phyloP scores from a whole-genome alignment of 2,329 filamentous ascomycete genomes.

The Pseudodiploospora longispora region DNA sequence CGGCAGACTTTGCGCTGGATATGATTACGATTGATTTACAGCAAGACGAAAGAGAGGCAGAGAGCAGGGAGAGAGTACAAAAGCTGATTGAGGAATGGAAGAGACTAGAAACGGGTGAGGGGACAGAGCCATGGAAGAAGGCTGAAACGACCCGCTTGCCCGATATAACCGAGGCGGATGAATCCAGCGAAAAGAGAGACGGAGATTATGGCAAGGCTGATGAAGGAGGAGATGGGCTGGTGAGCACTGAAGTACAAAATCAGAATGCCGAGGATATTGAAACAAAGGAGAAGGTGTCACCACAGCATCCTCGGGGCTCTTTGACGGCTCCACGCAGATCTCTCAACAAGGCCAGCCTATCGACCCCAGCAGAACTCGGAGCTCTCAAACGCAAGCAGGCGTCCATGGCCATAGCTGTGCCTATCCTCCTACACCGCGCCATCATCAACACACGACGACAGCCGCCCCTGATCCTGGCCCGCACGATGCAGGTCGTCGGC shows the following conservation, averaged over 20 bases:
- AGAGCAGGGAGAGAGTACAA: conserved; percentile 54
- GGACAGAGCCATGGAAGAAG: conserved; percentile 6
- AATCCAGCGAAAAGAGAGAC: conserved; percentile 12
- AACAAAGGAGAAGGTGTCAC: not conserved
- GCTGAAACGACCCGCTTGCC: conserved; percentile 13
- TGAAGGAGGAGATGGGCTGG: not conserved
- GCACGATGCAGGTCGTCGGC: conserved; percentile 59
- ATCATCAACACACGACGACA: conserved; percentile 62
- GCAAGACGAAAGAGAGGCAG: conserved; percentile 51
- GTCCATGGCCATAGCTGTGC: conserved; percentile 54
- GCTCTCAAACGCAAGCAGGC: conserved; percentile 57
- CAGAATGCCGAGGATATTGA: not conserved
- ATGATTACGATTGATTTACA: conserved; percentile 70
- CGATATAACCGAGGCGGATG: conserved; percentile 21
- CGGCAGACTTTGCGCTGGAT: conserved; percentile 70
- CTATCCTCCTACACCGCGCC: conserved; percentile 59
- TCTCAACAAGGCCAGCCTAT: conserved; percentile 38
- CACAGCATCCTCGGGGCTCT: not conserved
- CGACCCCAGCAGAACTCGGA: conserved; percentile 64
- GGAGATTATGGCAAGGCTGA: not conserved
- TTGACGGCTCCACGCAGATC: conserved; percentile 27
- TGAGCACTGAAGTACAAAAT: too few relatives aligned
- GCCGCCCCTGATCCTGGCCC: conserved; percentile 54
- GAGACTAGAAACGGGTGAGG: conserved; percentile 1
- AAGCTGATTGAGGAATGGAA: conserved; percentile 54